phyloP scores from a whole-genome alignment of 768 basidiomycete species.

The Boletus subparvulus region DNA sequence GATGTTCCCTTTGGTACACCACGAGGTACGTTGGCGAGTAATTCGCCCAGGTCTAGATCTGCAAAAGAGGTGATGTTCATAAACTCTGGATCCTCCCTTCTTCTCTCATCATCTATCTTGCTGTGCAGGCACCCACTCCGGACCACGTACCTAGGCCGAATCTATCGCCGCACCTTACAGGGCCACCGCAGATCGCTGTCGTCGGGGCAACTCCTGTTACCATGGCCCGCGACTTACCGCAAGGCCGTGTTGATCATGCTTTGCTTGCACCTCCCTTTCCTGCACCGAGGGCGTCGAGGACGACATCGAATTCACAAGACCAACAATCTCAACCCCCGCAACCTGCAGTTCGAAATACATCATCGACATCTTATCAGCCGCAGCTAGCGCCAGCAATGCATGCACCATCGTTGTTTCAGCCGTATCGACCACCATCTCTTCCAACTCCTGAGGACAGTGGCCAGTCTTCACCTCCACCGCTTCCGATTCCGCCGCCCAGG shows the following conservation, averaged over 20 bases:
- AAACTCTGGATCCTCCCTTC: not conserved
- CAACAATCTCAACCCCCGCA: constrained; percentile 16
- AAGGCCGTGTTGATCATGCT: constrained; percentile 19
- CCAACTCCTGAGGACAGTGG: constrained; percentile 13
- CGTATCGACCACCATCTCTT: constrained; percentile 24
- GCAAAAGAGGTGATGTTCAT: constrained; percentile 27
- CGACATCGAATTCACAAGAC: constrained; percentile 24
- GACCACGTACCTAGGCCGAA: constrained; percentile 17
- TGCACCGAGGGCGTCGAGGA: constrained; percentile 25
- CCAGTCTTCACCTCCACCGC: constrained; percentile 29
- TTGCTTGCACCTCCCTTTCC: constrained; percentile 30
- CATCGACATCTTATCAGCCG: constrained; percentile 18
- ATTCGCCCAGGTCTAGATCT: constrained; percentile 23
- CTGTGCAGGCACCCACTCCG: constrained; percentile 19
- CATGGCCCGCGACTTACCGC: constrained; percentile 22
- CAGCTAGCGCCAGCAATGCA: constrained; percentile 5
- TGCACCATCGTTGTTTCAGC: constrained; percentile 26
- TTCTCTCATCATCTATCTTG: constrained; percentile 9
- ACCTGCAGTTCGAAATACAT: constrained; percentile 7
- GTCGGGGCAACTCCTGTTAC: constrained; percentile 31
- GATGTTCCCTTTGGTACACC: constrained; percentile 23
- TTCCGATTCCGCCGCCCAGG: constrained; percentile 31
- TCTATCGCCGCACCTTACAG: constrained; percentile 11
- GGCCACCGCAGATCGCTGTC: constrained; percentile 31
- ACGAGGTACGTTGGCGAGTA: constrained; percentile 20